Percentiles rank a stretch among this genome's conserved stretches.
Conservation (phyloP, 768 basidiomycete species). For the Crucibulum laeve region DNA sequence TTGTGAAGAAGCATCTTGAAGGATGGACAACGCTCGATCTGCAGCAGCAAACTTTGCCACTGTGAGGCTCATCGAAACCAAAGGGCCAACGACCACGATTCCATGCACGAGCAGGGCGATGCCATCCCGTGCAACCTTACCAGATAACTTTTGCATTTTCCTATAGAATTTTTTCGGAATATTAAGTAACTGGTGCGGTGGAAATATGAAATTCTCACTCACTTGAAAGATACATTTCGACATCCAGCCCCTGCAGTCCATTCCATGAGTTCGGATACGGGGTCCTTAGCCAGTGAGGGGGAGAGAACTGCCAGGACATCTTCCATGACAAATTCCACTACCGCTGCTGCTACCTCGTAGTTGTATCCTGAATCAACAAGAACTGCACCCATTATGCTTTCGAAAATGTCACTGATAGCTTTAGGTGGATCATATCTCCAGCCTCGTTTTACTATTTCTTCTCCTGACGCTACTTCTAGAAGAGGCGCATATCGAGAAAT, state of each 20-base stretch:
- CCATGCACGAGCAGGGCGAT: constrained; percentile 60
- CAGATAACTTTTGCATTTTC: constrained; percentile 14
- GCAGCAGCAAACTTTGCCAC: constrained; percentile 69
- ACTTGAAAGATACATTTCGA: constrained; percentile 28
- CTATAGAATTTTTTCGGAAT: constrained; percentile 7
- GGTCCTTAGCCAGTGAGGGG: constrained; percentile 62
- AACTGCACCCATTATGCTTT: constrained; percentile 80
- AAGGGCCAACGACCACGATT: constrained; percentile 50
- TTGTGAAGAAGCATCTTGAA: constrained; percentile 43
- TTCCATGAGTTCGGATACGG: constrained; percentile 65
- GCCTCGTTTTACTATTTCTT: constrained; percentile 60
- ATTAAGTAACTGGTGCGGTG: constrained; percentile 2
- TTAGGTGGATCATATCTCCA: constrained; percentile 90
- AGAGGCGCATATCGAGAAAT: constrained; percentile 59
- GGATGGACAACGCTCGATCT: constrained; percentile 51
- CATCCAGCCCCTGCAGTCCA: constrained; percentile 65
- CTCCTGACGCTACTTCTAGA: constrained; percentile 48
- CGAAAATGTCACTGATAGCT: constrained; percentile 77
- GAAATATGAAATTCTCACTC: constrained; percentile 10
- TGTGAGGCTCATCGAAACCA: constrained; percentile 49
- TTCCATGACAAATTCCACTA: constrained; percentile 61
- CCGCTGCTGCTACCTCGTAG: constrained; percentile 59
- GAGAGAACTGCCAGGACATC: constrained; percentile 60
- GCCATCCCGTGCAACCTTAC: constrained; percentile 29
- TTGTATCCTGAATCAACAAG: constrained; percentile 77